Evolutionary conservation across 441 rosid genomes (phyloP).

Genomic region (Pelargonium citronellum): DNA sequence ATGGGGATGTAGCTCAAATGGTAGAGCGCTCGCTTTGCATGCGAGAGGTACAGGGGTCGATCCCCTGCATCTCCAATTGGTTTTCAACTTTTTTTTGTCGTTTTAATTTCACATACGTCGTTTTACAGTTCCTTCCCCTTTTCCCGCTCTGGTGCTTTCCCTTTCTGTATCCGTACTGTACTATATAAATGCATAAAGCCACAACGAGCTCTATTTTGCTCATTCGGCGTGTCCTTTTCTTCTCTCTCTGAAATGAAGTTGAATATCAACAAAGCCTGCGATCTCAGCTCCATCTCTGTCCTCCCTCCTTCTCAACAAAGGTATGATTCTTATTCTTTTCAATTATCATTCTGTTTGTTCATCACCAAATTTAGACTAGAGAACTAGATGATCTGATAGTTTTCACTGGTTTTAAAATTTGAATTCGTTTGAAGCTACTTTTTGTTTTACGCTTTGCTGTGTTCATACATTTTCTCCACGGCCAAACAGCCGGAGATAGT

Average conservation of each 20-base stretch:
- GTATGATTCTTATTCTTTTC: slow-evolving; percentile 29
- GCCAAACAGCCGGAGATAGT: not conserved
- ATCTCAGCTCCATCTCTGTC: slow-evolving; percentile 76
- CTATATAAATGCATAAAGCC: not conserved
- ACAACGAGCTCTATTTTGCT: not conserved
- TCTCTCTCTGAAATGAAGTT: slow-evolving; percentile 44
- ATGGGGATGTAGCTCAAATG: slow-evolving; percentile 23
- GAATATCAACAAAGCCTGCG: slow-evolving; percentile 87
- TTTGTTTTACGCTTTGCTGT: too few species aligned
- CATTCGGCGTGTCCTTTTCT: not conserved
- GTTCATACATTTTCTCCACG: not conserved
- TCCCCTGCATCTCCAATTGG: slow-evolving; percentile 16
- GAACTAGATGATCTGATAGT: not conserved
- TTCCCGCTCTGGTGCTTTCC: not conserved
- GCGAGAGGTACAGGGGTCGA: slow-evolving; percentile 23
- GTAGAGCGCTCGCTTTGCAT: slow-evolving; percentile 26
- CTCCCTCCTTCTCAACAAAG: slow-evolving; percentile 68
- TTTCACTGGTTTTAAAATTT: not conserved
- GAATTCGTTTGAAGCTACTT: too few species aligned
- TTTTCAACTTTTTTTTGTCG: too few species aligned
- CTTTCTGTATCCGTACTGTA: not conserved
- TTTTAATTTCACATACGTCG: too few species aligned
- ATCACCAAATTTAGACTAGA: not conserved
- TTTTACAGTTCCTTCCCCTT: not conserved
- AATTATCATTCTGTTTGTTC: slow-evolving; percentile 11